Base-by-base conservation (phyloP, 179 eudicot species). In the Beta corolliflora region DNA sequence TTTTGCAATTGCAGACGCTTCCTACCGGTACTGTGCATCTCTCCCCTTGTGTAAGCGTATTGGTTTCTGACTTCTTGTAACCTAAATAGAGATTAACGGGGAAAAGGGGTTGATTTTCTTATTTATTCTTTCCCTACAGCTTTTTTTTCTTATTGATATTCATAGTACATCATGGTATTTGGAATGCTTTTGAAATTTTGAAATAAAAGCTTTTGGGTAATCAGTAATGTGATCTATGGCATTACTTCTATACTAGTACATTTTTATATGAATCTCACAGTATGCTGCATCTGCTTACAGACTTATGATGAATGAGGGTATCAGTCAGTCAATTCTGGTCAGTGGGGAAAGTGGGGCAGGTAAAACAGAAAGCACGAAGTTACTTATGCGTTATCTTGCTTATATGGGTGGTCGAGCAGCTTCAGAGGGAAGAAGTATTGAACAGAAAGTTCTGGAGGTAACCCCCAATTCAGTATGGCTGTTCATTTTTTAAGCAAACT, bases 321-420 rank as follows among this genome's bases (percentile, higher is more conserved):
- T 92, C 80, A 95, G 98, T 84, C 97, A 95, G 88, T 90, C 98
- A 21, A 95, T 95, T 83, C 89, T 95, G 88, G 98, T 95, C 58
- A 95, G 98, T 86, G 98, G 98, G 29, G 98, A 95, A 85, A 95
- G 98, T 88, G 97, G 98, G 82, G 98, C 98, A 14, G 98, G 98
- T 80, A 95, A 95, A 92, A 95, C 98, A 64, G 98, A 95, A 89
- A 95, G 98, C 88, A 95, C 97, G 77, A 95, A 95, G 79, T 80
- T 82, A 86, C 95, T 95, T 60, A 95, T 95, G 98, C 92, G 92
- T n/a, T 95, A 93, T 91, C 97, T 95, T 81, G 98, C 98, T 73
- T 92, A 92, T 86, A 95, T 95, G 98, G 98, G 98, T 14, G 98
- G 98, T 61, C 88, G 98, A 89, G 91, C 93, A 83, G 86, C 78